A percentile compares a stretch with the other conserved stretches of the same genome.
These are phyloP conservation scores for Talaromyces sp. DNA, from an alignment of 2,329 filamentous ascomycete species.

Conservation along the genomic window DNA sequence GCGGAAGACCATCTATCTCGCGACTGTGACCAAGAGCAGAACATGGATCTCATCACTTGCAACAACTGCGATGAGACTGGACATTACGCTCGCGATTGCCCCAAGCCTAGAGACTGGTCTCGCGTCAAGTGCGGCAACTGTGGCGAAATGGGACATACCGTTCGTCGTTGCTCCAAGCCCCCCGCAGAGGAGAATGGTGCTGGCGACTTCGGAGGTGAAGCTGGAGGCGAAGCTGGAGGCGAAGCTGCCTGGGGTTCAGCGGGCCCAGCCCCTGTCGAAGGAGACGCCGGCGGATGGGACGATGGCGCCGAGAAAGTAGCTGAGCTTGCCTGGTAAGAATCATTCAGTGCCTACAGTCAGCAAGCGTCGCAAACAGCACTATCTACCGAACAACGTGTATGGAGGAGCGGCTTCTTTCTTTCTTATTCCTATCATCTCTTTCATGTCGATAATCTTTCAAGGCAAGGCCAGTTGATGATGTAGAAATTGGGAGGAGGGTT, in stretches of 20 bases:
- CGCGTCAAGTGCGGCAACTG: constrained; percentile 49
- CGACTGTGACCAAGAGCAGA: constrained; percentile 46
- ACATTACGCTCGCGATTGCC: constrained; percentile 46
- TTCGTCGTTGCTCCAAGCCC: constrained; percentile 39
- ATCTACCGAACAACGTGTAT: not conserved
- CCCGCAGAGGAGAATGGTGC: constrained; percentile 20
- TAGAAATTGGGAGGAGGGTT: not conserved
- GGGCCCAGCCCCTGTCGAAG: not conserved
- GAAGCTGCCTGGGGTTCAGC: constrained; percentile 4
- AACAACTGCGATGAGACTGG: constrained; percentile 50
- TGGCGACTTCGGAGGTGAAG: not conserved
- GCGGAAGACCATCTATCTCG: constrained; percentile 45
- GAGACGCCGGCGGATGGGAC: constrained; percentile 6
- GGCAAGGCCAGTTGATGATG: not conserved
- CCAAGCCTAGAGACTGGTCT: constrained; percentile 44
- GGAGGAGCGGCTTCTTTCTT: too few relatives aligned
- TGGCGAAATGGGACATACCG: constrained; percentile 47
- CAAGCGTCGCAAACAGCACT: not conserved
- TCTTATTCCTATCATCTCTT: not conserved
- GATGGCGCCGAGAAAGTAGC: not conserved
- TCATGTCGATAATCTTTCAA: not conserved
- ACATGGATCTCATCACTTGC: constrained; percentile 43
- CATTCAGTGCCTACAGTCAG: not conserved
- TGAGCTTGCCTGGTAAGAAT: constrained; percentile 6
- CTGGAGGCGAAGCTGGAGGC: not conserved